These are phyloP conservation scores for Russula griseocarnosa DNA, from an alignment of 768 basidiomycete genomes.

Conservation along the genomic window DNA sequence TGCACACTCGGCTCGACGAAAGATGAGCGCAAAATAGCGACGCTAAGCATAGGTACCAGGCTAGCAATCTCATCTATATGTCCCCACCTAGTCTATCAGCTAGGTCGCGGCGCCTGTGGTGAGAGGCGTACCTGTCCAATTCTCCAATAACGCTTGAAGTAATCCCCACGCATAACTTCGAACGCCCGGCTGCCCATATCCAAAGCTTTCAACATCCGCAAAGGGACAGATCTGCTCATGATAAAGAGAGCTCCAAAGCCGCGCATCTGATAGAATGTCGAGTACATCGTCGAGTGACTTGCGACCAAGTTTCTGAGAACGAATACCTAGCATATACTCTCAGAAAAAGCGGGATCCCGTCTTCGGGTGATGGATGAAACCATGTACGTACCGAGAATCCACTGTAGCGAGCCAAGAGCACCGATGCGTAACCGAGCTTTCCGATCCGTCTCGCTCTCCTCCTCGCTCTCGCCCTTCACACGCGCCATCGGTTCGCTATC, in stretches of 20 bases:
- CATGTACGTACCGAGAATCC: constrained; percentile 53
- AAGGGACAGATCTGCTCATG: constrained; percentile 44
- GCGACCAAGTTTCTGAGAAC: constrained; percentile 4
- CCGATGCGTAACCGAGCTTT: constrained; percentile 65
- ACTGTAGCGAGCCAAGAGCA: constrained; percentile 60
- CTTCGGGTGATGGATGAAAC: constrained; percentile 5
- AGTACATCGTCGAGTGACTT: constrained; percentile 34
- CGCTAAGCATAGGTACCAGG: constrained; percentile 48
- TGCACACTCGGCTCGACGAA: constrained; percentile 66
- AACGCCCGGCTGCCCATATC: constrained; percentile 64
- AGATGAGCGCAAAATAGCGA: constrained; percentile 59
- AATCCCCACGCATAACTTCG: constrained; percentile 67
- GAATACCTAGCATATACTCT: constrained; percentile 18
- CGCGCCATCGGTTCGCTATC: constrained; percentile 34
- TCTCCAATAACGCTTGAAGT: constrained; percentile 44
- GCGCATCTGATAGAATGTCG: constrained; percentile 47
- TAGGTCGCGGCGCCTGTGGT: neutral
- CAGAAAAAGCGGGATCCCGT: neutral
- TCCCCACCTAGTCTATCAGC: constrained; percentile 5
- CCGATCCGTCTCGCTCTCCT: constrained; percentile 68
- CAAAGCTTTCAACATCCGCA: constrained; percentile 47
- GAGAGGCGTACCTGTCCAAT: constrained; percentile 42
- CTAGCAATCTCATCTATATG: constrained; percentile 31
- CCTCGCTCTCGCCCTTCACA: constrained; percentile 53
- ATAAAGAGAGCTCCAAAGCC: constrained; percentile 58